A percentile compares a stretch with the other conserved stretches of the same genome.
Evolutionary conservation across 257 asterid genomes (phyloP).

Genomic region (Perilla frutescens): DNA sequence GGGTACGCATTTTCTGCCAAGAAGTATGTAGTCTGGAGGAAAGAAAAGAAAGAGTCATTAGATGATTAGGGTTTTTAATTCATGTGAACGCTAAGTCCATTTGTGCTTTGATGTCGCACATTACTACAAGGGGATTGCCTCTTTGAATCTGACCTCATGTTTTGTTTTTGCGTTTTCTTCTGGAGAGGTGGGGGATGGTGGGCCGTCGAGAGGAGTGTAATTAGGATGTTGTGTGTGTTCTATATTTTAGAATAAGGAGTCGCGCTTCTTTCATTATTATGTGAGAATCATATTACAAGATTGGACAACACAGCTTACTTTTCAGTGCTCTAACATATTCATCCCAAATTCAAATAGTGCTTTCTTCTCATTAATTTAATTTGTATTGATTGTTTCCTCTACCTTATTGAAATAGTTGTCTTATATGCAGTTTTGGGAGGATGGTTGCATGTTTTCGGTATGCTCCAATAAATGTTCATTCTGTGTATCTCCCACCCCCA

Average conservation of each 20-base stretch:
- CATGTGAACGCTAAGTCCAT: conserved; percentile 21
- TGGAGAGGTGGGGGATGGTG: neutral
- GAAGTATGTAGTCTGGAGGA: conserved; percentile 9
- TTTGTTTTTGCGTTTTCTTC: neutral
- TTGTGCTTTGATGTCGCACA: conserved; percentile 25
- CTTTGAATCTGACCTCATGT: conserved; percentile 2
- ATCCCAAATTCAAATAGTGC: conserved; percentile 25
- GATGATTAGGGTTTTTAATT: conserved; percentile 14
- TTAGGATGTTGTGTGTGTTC: conserved; percentile 15
- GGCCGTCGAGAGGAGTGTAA: neutral
- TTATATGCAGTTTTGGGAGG: conserved; percentile 71
- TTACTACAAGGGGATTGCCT: conserved; percentile 20
- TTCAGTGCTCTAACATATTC: conserved; percentile 29
- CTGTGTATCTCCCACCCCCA: conserved; percentile 82
- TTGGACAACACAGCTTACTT: neutral
- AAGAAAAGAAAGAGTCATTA: neutral
- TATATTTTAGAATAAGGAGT: conserved; percentile 21
- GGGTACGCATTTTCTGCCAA: conserved; percentile 51
- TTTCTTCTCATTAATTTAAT: conserved; percentile 25
- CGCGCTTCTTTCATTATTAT: neutral
- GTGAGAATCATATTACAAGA: conserved; percentile 6
- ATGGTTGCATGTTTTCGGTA: conserved; percentile 84
- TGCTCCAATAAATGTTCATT: conserved; percentile 76
- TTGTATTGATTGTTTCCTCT: conserved; percentile 20
- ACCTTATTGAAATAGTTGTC: conserved; percentile 33